Base-by-base conservation (phyloP, 768 basidiomycete genomes). In the Cystofilobasidium ferigula region DNA sequence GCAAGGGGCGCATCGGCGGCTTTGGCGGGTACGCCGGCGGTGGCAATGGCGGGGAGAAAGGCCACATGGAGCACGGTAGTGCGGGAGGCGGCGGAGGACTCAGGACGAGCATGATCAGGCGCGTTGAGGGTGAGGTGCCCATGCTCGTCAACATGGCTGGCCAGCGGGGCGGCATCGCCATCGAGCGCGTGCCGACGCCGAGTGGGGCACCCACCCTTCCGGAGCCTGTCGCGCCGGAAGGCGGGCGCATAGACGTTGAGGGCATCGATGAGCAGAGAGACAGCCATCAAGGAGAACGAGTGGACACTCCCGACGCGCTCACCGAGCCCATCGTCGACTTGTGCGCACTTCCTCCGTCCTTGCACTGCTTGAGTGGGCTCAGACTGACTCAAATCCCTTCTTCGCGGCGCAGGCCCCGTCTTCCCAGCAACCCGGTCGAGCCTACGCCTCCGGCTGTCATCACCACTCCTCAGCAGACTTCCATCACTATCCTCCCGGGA, bases 101-200 rank as follows among this genome's bases (percentile, higher is more conserved):
- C 24, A 61, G 69, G 34, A 74, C 73, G 35, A 72, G 72, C 57
- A 77, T 77, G 76, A 77, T 77, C 69, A 72, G 73, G 69, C 71
- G 76, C 18, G 75, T 77, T 14, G 75, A 75, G 54, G 76, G 76
- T n/a, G 76, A 75, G 22, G 75, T 73, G 3, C 70, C 75, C 16
- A 75, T 75, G 6, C 48, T 77, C 69, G 70, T 77, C 59, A 77
- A 77, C 56, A 74, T 74, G 1, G 75, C 75, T 12, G 67, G 67
- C 5, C 67, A 62, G 22, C 36, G 42, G 47, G 67, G 67, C 30
- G 67, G 61, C 2, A 32, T 68, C 7, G 67, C 67, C 6, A 32
- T 48, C 18, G 61, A 68, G 35, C 32, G 65, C 60, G 43, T 43
- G n/a, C 63, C 67, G 22, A 58, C 69, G 28, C 40, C 69, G 32